Conservation (phyloP, 2,329 filamentous ascomycete genomes). For the Phoma herbarum region DNA sequence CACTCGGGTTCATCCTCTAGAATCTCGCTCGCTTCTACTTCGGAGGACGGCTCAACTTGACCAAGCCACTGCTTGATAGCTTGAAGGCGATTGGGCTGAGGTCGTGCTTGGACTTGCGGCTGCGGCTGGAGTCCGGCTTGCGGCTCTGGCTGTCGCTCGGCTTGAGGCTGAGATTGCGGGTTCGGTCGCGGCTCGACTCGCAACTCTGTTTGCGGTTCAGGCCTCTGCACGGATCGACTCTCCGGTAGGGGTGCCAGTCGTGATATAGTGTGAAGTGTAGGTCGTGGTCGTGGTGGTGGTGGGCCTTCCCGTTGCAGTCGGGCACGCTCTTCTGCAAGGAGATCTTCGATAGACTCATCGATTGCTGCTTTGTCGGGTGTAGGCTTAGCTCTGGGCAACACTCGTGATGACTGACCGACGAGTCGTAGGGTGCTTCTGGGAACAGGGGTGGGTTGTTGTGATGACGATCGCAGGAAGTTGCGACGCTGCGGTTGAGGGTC, state of each 20-base stretch:
- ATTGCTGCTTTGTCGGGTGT: slow-evolving; percentile 10
- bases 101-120: slow-evolving; percentile 11
- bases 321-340: slow-evolving; percentile 32
- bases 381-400: slow-evolving; percentile 1
- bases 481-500: not conserved
- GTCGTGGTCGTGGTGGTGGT: slow-evolving; percentile 11
- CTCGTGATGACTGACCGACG: not conserved
- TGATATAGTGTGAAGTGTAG: not conserved
- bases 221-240: not conserved
- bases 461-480: slow-evolving; percentile 13
- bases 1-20: slow-evolving; percentile 28
- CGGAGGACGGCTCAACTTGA: slow-evolving; percentile 19
- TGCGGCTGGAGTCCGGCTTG: slow-evolving; percentile 1
- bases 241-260: not conserved
- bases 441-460: slow-evolving; percentile 14
- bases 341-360: slow-evolving; percentile 25
- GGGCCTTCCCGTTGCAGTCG: slow-evolving; percentile 27
- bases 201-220: not conserved
- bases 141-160: not conserved
- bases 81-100: slow-evolving; percentile 20
- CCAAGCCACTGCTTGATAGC: slow-evolving; percentile 33
- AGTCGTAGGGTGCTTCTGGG: not conserved
- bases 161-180: slow-evolving; percentile 10
- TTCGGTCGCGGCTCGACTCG: not conserved
- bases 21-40: not conserved